Base-by-base conservation (phyloP, 2,329 filamentous ascomycete species). In the Aspergillus sp. region DNA sequence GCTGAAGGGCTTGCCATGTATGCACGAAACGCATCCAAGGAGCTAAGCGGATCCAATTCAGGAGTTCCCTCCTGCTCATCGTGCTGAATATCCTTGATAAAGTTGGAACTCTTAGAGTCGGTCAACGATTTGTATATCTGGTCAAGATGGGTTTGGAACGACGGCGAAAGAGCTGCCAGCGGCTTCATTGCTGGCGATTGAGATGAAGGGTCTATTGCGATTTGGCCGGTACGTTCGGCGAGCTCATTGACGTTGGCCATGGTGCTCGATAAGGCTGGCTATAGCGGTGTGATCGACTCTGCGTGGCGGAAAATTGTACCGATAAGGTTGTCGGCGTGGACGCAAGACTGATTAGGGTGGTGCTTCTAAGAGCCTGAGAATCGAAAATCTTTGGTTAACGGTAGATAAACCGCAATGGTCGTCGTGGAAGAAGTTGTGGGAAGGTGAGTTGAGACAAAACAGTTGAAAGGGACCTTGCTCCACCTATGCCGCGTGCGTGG, bases 1-100 rank as follows among this genome's bases (percentile, higher is more conserved):
- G 78, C 77, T 13, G 73, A 70, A 19, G 75, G 69, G 30, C 75
- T 79, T 49, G 73, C 73, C 74, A 83, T 80, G 61, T 82, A 82
- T 46, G 73, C 70, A 34, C 79, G 71, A 57, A 83, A 82, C 5
- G 67, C 69, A 46, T 78, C 70, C 59, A 82, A 69, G 13, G 70
- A 72, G n/a, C 59, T 60, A 33, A 71, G 61, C 20, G 61, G 64
- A 17, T 70, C 27, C 9, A 9, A 30, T 11, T 11, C 61, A 3
- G 33, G 20, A 13, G 27, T 41, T 15, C 54, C 50, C 8, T 8
- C 8, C 2, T 41, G 24, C 19, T 40, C 15, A 15, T 69, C 64
- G 15, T 57, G 62, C 20, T 70, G 66, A 24, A 71, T 54, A 17
- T 65, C 62, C 5, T 58, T 57, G 24, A 68, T 46, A 12, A 73